Conservation (phyloP, 139 green algal species). For the Micractinium conductrix region DNA sequence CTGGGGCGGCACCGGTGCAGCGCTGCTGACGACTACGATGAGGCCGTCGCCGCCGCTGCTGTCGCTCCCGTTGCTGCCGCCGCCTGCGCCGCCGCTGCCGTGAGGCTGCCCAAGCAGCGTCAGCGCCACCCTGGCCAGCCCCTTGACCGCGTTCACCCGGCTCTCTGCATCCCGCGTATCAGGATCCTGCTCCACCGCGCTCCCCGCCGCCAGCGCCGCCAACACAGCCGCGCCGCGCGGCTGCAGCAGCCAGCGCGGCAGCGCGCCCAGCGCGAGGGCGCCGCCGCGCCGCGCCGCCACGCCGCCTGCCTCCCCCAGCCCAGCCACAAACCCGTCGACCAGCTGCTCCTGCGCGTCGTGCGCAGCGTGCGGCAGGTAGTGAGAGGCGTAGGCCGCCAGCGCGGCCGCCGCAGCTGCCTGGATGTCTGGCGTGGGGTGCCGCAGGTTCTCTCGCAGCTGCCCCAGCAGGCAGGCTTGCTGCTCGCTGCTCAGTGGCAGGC, state of each 20-base stretch:
- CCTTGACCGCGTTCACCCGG: constrained; percentile 69
- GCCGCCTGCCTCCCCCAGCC: constrained; percentile 12
- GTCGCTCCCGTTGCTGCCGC: not conserved
- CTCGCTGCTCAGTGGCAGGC: constrained; percentile 50
- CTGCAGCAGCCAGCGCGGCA: constrained; percentile 29
- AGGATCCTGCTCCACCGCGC: constrained; percentile 56
- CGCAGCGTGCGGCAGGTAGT: constrained; percentile 36
- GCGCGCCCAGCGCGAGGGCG: constrained; percentile 30
- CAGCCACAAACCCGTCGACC: constrained; percentile 1
- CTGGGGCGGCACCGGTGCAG: not conserved
- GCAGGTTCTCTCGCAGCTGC: constrained; percentile 81
- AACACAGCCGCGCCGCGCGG: constrained; percentile 47
- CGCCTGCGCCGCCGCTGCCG: not conserved
- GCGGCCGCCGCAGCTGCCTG: constrained; percentile 67
- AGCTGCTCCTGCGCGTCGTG: not conserved
- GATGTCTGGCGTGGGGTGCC: constrained; percentile 74
- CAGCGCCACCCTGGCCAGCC: constrained; percentile 51
- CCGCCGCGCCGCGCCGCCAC: constrained; percentile 36
- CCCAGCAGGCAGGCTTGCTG: constrained; percentile 59
- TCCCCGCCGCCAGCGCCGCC: constrained; percentile 31
- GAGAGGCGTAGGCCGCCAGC: constrained; percentile 59
- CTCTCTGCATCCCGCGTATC: constrained; percentile 79
- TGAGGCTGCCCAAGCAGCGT: constrained; percentile 30
- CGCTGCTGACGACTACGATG: no score
- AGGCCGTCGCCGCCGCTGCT: not conserved